Evolutionary conservation across 2,329 filamentous ascomycete genomes (phyloP).

Genomic region (Penicillium polonicum): DNA sequence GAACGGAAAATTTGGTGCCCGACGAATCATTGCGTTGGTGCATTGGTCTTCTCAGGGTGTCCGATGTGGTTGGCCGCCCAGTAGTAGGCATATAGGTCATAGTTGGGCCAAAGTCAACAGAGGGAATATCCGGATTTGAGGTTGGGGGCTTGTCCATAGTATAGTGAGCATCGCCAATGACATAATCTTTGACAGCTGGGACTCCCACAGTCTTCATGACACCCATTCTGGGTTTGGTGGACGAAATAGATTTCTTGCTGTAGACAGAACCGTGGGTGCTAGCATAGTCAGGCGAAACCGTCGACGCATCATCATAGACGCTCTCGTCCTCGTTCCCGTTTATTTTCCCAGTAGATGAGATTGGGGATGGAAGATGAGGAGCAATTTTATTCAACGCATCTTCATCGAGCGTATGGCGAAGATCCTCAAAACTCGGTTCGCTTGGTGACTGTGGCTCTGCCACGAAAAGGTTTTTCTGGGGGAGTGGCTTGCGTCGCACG

Average conservation of each 20-base stretch:
- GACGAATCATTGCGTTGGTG: conserved; percentile 37
- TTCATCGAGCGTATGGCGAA: conserved; percentile 47
- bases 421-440: conserved; percentile 43
- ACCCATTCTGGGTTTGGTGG: conserved; percentile 68
- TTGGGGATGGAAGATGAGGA: conserved; percentile 31
- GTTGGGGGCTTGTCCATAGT: conserved; percentile 34
- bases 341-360: conserved; percentile 16
- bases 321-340: conserved; percentile 38
- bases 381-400: conserved; percentile 52
- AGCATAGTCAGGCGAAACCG: conserved; percentile 72
- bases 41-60: conserved; percentile 46
- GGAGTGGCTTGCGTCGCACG: conserved; percentile 55
- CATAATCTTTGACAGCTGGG: conserved; percentile 44
- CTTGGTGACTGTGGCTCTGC: conserved; percentile 25
- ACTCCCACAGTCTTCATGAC: conserved; percentile 74
- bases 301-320: conserved; percentile 62
- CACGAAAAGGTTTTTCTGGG: conserved; percentile 34
- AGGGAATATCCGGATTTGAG: conserved; percentile 61
- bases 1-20: conserved; percentile 25
- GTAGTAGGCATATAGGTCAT: conserved; percentile 62
- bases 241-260: conserved; percentile 41
- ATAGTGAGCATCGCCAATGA: conserved; percentile 50
- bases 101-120: conserved; percentile 84
- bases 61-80: conserved; percentile 56
- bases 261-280: conserved; percentile 62